Evolutionary conservation across 2,329 filamentous ascomycete genomes (phyloP).

Genomic region (Trichoderma polysporum): DNA sequence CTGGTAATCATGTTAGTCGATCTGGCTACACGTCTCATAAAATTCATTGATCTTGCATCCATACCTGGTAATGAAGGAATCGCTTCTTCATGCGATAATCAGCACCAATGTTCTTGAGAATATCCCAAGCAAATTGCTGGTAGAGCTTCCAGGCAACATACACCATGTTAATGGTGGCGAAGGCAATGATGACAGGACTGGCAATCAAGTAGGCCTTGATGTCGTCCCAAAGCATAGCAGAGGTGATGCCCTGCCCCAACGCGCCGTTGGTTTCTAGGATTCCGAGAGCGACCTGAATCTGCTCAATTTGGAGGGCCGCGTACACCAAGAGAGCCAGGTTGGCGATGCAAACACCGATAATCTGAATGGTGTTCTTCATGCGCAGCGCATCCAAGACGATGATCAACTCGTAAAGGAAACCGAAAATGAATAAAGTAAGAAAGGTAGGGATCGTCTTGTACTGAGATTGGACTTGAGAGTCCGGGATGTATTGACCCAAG

Average conservation of each 20-base stretch:
- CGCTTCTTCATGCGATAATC: slow-evolving; percentile 96
- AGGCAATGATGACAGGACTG: slow-evolving; percentile 78
- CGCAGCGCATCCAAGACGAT: slow-evolving; percentile 91
- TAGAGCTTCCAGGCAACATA: slow-evolving; percentile 93
- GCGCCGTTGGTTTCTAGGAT: slow-evolving; percentile 47
- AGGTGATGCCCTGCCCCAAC: slow-evolving; percentile 40
- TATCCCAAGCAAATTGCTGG: slow-evolving; percentile 98
- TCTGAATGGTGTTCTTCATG: slow-evolving; percentile 96
- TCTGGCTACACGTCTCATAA: not conserved
- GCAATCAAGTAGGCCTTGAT: slow-evolving; percentile 78
- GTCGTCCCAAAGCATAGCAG: slow-evolving; percentile 61
- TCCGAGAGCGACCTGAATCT: slow-evolving; percentile 73
- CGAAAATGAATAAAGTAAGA: slow-evolving; percentile 94
- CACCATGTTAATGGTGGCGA: slow-evolving; percentile 70
- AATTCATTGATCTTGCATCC: slow-evolving; percentile 22
- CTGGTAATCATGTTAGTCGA: slow-evolving; percentile 45
- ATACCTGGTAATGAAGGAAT: slow-evolving; percentile 91
- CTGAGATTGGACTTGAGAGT: slow-evolving; percentile 47
- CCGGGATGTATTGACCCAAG: slow-evolving; percentile 44
- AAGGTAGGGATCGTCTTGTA: slow-evolving; percentile 86
- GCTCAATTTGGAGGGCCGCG: slow-evolving; percentile 86
- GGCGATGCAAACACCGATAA: slow-evolving; percentile 91
- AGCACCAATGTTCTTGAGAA: slow-evolving; percentile 98
- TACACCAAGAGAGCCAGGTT: slow-evolving; percentile 92
- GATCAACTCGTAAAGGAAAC: slow-evolving; percentile 86